phyloP scores from a whole-genome alignment of 768 basidiomycete species.

The Termitomyces sp. region DNA sequence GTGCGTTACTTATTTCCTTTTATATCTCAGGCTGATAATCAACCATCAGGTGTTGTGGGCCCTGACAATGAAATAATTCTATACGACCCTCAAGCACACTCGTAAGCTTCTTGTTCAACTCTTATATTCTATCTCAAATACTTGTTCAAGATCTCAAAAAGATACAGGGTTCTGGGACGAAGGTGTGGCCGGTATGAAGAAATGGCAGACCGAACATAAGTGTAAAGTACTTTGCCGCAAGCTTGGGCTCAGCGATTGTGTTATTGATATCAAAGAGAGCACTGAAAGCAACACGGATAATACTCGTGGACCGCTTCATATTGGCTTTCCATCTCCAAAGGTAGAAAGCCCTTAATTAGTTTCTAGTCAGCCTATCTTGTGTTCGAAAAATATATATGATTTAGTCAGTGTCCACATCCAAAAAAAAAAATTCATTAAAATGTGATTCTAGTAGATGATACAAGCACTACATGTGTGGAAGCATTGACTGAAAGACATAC shows the following conservation, averaged over 20 bases:
- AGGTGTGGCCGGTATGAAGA: not conserved
- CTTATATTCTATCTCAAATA: not conserved
- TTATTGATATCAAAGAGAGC: not conserved
- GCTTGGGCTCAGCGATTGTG: not conserved
- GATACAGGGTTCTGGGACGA: conserved; percentile 11
- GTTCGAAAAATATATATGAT: too few species aligned
- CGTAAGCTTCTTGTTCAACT: not conserved
- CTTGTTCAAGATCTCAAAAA: not conserved
- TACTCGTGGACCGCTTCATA: not conserved
- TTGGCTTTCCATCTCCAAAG: conserved; percentile 2
- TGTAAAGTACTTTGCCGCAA: conserved; percentile 11
- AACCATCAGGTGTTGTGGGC: not conserved
- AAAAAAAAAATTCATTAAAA: not conserved
- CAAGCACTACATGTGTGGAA: not conserved
- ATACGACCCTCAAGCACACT: conserved; percentile 3
- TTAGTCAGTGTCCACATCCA: too few species aligned
- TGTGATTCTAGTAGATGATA: not conserved
- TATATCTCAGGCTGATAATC: too few species aligned
- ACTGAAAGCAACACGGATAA: not conserved
- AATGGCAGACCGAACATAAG: conserved; percentile 9
- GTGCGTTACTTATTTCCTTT: not conserved
- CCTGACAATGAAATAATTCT: conserved; percentile 3
- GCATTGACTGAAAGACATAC: conserved; percentile 5
- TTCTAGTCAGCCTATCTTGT: not conserved
- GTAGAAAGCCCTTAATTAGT: not conserved